These are phyloP conservation scores for Psilocybe subaeruginosa DNA, from an alignment of 768 basidiomycete genomes.

Conservation along the genomic window DNA sequence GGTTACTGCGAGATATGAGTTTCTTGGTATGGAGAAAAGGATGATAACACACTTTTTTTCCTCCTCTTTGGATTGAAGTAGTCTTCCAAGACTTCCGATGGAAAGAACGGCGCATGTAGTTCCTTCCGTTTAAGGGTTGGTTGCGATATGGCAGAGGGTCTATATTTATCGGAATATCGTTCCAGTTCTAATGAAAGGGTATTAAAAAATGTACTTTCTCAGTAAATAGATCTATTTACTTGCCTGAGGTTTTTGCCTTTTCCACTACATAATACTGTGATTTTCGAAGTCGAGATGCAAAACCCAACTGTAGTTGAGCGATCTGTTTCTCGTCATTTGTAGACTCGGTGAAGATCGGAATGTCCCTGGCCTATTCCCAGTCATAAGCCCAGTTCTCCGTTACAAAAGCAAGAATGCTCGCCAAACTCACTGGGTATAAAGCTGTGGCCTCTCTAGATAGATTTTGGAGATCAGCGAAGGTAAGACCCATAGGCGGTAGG, in stretches of 20 bases:
- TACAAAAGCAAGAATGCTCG: conserved; percentile 18
- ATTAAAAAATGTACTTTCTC: not conserved
- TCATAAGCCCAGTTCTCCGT: conserved; percentile 24
- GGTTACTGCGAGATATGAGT: conserved; percentile 8
- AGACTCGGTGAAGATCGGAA: conserved; percentile 73
- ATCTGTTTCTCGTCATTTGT: conserved; percentile 67
- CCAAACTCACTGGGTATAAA: conserved; percentile 75
- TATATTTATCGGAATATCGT: conserved; percentile 85
- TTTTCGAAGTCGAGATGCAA: conserved; percentile 62
- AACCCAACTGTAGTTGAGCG: conserved; percentile 67
- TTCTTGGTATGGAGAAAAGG: not conserved
- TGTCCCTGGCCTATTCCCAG: conserved; percentile 56
- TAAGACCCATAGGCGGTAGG: conserved; percentile 78
- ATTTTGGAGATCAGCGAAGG: conserved; percentile 78
- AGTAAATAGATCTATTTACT: conserved; percentile 9
- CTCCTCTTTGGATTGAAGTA: conserved; percentile 81
- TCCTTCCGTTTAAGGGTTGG: conserved; percentile 73
- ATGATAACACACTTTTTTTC: conserved; percentile 44
- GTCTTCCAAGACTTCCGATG: conserved; percentile 71
- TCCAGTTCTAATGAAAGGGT: conserved; percentile 59
- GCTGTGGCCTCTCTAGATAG: conserved; percentile 77
- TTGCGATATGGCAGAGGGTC: conserved; percentile 58
- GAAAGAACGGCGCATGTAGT: conserved; percentile 78
- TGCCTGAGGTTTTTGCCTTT: conserved; percentile 62
- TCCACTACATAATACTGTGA: conserved; percentile 81